phyloP scores from a whole-genome alignment of 2,329 filamentous ascomycete genomes.

The Claviceps arundinis region DNA sequence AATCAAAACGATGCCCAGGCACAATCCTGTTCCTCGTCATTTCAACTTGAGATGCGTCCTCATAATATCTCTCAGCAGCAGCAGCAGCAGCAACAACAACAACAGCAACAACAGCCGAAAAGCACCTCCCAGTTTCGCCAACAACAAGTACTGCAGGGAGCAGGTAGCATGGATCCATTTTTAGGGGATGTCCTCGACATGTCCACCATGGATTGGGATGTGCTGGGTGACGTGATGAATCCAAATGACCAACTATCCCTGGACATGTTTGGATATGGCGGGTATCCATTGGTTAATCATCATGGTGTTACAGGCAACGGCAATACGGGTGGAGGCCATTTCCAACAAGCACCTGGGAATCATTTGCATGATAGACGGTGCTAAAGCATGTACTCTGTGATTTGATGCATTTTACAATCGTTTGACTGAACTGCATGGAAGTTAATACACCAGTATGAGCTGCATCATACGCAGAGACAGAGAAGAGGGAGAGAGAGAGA shows the following conservation, averaged over 20 bases:
- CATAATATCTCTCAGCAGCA: constrained; percentile 1
- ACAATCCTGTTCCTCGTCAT: neutral
- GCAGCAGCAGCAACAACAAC: constrained; percentile 1
- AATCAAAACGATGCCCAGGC: neutral
- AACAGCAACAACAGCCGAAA: neutral
- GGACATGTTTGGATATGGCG: constrained; percentile 19
- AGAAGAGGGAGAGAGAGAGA: neutral
- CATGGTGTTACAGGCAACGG: constrained; percentile 5
- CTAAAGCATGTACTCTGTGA: neutral
- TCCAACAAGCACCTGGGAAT: constrained; percentile 3
- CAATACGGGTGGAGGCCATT: constrained; percentile 1
- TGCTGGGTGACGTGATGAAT: constrained; percentile 24
- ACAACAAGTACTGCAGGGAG: constrained; percentile 7
- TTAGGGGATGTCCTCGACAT: constrained; percentile 31
- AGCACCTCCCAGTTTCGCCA: neutral
- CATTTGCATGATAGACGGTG: neutral
- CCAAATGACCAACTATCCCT: constrained; percentile 16
- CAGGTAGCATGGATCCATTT: constrained; percentile 28
- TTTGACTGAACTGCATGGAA: neutral
- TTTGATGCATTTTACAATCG: neutral
- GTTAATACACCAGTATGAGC: neutral
- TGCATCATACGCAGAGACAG: neutral
- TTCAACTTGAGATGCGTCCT: neutral
- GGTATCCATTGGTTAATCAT: constrained; percentile 11
- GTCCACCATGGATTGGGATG: constrained; percentile 31